Percentiles rank a stretch among this genome's conserved stretches.
These are phyloP conservation scores for Tetracladium setigerum DNA, from an alignment of 495 filamentous ascomycete genomes.

Conservation along the genomic window DNA sequence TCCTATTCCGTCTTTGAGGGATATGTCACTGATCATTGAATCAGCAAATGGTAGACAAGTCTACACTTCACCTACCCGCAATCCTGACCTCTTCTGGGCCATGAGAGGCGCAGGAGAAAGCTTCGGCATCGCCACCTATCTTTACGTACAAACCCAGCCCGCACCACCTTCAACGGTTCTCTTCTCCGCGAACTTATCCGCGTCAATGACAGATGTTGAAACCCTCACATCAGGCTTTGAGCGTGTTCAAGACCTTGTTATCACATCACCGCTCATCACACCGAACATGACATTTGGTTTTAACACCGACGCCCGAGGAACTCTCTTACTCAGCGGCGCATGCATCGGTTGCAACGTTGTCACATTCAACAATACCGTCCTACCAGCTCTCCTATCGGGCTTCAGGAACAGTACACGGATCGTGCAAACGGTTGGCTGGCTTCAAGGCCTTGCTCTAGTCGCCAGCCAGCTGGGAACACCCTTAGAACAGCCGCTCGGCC, in stretches of 20 bases:
- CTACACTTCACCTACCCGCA: not conserved
- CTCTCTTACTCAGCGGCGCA: slow-evolving; percentile 26
- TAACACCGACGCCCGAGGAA: slow-evolving; percentile 34
- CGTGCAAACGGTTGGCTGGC: slow-evolving; percentile 5
- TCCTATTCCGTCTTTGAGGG: too few species aligned
- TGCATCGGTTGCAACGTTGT: slow-evolving; percentile 23
- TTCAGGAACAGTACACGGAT: slow-evolving; percentile 4
- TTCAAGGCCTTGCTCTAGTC: slow-evolving; percentile 33
- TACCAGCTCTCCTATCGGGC: slow-evolving; percentile 29
- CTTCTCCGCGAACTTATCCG: slow-evolving; percentile 38
- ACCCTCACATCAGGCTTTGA: slow-evolving; percentile 36
- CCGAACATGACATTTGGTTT: slow-evolving; percentile 45
- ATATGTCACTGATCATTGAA: too few species aligned
- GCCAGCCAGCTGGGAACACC: slow-evolving; percentile 17
- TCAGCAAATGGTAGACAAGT: slow-evolving; percentile 14
- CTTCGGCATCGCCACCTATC: slow-evolving; percentile 57
- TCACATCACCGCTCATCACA: slow-evolving; percentile 40
- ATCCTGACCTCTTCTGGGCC: slow-evolving; percentile 28
- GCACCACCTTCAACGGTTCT: slow-evolving; percentile 47
- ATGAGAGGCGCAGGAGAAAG: slow-evolving; percentile 52
- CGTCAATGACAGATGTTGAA: slow-evolving; percentile 31
- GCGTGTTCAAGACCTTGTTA: slow-evolving; percentile 42
- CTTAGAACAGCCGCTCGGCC: slow-evolving; percentile 22
- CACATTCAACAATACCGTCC: slow-evolving; percentile 34
- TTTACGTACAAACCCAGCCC: slow-evolving; percentile 50